Evolutionary conservation across 169 alveolate species (phyloP), one percentile per base, ranked within the genome.

Genomic region (Cryptosporidium meleagridis): DNA sequence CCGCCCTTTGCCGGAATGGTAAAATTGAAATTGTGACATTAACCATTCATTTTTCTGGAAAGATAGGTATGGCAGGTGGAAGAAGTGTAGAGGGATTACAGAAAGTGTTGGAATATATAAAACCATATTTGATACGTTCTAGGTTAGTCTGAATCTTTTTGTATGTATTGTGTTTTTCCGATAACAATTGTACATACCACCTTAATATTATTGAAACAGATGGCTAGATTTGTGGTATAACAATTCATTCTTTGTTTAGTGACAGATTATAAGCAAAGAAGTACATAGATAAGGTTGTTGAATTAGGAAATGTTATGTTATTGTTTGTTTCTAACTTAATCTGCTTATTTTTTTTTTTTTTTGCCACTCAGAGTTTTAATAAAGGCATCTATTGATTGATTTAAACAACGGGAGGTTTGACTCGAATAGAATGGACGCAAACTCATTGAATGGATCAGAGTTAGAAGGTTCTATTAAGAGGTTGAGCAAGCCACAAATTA

Each of bases 381-480:
- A 65, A 14, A 65, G 51, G 33, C 18, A 35, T n/a, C 75, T 80
- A 35, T 80, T 80, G 3, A 65, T 80, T 9, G 73, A 41, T 23
- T n/a, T 41, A n/a, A 80, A 80, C 21, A 80, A n/a, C 2, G 45
- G 3, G 39, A 39, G 67, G 14, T 67, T 39, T 18, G 62, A 41
- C 14, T 80, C 75, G n/a, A 80, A 62, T 7, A 80, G 12, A 26
- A 35, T 23, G 3, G 89, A 59, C 7, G 89, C 89, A 8, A 62
- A 59, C 65, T 94, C 92, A 67, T 96, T 96, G 31, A 96, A 84
- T n/a, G 98, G 98, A 69, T 96, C 97, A 84, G 93, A 93, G 7
- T 96, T 96, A 75, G 94, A 94, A 37, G 98, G 97, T 59, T 94
- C 96, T 62, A 92, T 92, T 87, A 95, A 94, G 65, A 96, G 91